Evolutionary conservation across 768 basidiomycete genomes (phyloP).

Genomic region (Agaricus blazei): DNA sequence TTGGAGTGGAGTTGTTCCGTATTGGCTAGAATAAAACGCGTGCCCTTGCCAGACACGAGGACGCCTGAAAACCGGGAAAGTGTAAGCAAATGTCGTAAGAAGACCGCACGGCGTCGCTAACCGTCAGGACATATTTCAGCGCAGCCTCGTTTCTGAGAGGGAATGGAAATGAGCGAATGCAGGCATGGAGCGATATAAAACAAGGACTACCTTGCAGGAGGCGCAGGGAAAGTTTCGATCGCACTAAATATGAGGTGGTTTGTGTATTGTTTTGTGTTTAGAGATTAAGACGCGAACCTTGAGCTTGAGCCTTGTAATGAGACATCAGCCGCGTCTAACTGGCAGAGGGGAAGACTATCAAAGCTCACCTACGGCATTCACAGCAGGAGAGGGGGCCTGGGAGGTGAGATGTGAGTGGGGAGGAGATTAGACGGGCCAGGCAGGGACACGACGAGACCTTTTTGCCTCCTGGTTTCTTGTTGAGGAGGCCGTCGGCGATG

Average conservation of each 20-base stretch:
- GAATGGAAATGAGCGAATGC: background rate
- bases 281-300: constrained; percentile 35
- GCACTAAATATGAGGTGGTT: constrained; percentile 27
- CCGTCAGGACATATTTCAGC: constrained; percentile 65
- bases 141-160: constrained; percentile 51
- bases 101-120: constrained; percentile 17
- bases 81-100: background rate
- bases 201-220: constrained; percentile 30
- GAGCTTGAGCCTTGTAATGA: constrained; percentile 41
- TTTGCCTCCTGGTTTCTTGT: constrained; percentile 43
- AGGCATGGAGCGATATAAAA: background rate
- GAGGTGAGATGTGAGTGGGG: constrained; percentile 4
- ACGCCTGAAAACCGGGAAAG: constrained; percentile 34
- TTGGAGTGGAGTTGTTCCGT: constrained; percentile 61
- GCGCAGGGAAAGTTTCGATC: constrained; percentile 49
- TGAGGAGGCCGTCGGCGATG: constrained; percentile 40
- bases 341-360: constrained; percentile 3
- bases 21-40: constrained; percentile 63
- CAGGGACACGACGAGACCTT: constrained; percentile 27
- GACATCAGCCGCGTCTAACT: constrained; percentile 8
- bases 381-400: constrained; percentile 54
- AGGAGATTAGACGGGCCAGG: background rate
- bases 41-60: constrained; percentile 61
- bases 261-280: constrained; percentile 6
- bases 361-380: constrained; percentile 51